Conservation (phyloP, 2,329 filamentous ascomycete species). For the Zelopaecilomyces penicillatus region DNA sequence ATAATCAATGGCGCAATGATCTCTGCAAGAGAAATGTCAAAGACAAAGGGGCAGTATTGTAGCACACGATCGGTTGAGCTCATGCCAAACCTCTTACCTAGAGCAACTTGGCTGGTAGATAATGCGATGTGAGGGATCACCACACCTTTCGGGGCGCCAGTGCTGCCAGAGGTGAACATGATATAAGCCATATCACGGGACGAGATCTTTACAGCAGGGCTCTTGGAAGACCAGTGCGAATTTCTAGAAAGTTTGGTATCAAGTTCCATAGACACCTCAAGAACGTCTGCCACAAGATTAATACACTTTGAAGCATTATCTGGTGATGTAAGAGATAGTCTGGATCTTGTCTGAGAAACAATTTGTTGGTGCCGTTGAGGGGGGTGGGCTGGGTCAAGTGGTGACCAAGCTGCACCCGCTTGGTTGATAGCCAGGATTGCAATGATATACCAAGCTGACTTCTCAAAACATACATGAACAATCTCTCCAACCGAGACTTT, state of each 20-base stretch:
- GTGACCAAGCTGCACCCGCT: constrained; percentile 7
- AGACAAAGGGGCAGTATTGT: no score
- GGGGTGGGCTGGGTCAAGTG: constrained; percentile 6
- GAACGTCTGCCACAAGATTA: background rate
- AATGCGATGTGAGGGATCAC: constrained; percentile 13
- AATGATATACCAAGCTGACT: constrained; percentile 1
- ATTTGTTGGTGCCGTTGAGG: constrained; percentile 6
- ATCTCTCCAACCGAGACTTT: no score
- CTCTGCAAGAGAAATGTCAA: no score
- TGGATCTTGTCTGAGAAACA: constrained; percentile 5
- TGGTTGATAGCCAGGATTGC: constrained; percentile 6
- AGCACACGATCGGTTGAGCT: no score
- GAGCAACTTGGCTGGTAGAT: constrained; percentile 5
- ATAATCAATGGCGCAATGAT: no score
- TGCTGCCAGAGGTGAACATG: constrained; percentile 18
- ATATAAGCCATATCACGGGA: constrained; percentile 13
- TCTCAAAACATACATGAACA: no score
- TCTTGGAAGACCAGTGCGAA: background rate
- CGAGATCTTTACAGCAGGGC: background rate
- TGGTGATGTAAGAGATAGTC: constrained; percentile 5
- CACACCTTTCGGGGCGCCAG: constrained; percentile 17
- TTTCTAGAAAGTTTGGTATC: background rate
- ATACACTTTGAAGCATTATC: constrained; percentile 1
- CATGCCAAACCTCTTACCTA: background rate
- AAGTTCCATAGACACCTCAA: constrained; percentile 2